A percentile compares a stretch with the other conserved stretches of the same genome.
Evolutionary conservation across 441 rosid genomes (phyloP).

Genomic region (Metrosideros polymorpha): DNA sequence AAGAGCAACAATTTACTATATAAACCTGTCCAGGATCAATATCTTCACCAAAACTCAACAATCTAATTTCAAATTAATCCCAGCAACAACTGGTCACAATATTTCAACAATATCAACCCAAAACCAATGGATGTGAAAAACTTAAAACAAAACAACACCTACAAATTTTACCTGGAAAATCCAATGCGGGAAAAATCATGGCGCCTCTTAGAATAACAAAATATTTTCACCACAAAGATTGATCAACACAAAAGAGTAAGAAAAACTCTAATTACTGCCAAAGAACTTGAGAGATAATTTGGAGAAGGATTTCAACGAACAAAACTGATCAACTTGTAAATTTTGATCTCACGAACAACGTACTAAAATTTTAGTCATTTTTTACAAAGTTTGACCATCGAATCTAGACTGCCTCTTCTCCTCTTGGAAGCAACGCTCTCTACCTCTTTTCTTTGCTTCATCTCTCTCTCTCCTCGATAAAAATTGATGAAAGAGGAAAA

Average conservation of each 20-base stretch:
- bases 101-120: background rate
- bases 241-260: background rate
- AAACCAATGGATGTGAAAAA: background rate
- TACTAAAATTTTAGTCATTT: background rate
- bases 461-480: background rate
- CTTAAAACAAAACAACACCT: background rate
- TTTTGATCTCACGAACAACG: background rate
- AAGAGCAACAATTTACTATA: background rate
- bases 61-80: background rate
- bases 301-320: background rate
- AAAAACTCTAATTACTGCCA: fast-evolving
- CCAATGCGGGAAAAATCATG: background rate
- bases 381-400: background rate
- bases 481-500: background rate
- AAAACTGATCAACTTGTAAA: background rate
- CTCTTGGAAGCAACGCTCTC: background rate
- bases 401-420: background rate
- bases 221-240: background rate
- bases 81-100: background rate
- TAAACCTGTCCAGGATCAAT: background rate
- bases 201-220: background rate
- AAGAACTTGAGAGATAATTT: background rate
- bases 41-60: background rate
- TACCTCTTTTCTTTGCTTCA: background rate
- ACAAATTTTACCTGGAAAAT: background rate